Conservation (phyloP, 176 grass and related monocot genomes). For the Chloris gayana region DNA sequence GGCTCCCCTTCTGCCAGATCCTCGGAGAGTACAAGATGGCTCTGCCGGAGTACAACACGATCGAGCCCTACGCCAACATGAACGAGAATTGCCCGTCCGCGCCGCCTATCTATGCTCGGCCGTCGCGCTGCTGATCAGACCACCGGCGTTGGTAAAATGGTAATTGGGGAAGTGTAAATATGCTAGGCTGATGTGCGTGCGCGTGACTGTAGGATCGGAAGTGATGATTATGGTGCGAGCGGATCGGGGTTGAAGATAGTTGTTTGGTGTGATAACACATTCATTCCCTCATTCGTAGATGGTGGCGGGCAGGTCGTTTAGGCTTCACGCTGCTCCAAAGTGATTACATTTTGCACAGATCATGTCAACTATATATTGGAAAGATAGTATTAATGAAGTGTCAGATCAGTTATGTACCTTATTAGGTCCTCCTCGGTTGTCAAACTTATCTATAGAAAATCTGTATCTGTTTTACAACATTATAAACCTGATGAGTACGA, state of each 20-base stretch:
- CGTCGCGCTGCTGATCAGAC: slow-evolving; percentile 48
- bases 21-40: slow-evolving; percentile 90
- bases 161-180: slow-evolving; percentile 15
- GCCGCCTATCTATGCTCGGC: slow-evolving; percentile 66
- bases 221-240: neutral
- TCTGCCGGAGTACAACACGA: slow-evolving; percentile 90
- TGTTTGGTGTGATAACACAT: too few relatives aligned
- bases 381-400: too few relatives aligned
- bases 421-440: too few relatives aligned
- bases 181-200: neutral
- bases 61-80: slow-evolving; percentile 85
- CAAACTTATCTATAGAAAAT: too few relatives aligned
- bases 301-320: neutral
- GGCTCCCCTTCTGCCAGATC: slow-evolving; percentile 88
- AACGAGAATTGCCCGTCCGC: slow-evolving; percentile 95
- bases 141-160: neutral
- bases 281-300: neutral
- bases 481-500: too few relatives aligned
- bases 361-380: neutral
- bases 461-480: too few relatives aligned
- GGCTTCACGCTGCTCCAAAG: neutral
- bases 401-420: too few relatives aligned
- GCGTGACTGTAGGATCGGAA: too few relatives aligned
- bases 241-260: neutral
- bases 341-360: neutral